Conservation (phyloP, 306 rosid genomes). For the Amphicarpaea edgeworthii region DNA sequence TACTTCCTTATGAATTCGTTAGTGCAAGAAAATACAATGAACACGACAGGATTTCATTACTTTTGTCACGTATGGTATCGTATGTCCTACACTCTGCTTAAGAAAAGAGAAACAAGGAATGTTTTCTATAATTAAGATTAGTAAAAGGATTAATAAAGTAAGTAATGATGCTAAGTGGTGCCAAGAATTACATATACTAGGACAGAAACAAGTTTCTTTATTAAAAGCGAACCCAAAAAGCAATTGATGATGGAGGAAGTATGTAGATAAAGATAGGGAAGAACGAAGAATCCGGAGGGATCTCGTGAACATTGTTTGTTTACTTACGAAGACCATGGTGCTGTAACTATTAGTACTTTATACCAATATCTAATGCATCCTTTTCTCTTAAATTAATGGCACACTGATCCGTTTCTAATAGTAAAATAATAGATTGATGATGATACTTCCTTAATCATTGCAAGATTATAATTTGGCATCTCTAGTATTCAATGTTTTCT, state of each 20-base stretch:
- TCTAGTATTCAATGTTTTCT: conserved; percentile 1
- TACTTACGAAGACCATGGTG: conserved; percentile 26
- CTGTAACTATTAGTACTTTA: conserved; percentile 44
- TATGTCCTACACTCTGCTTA: conserved; percentile 24
- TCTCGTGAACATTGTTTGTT: conserved; percentile 44
- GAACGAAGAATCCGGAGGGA: conserved; percentile 46
- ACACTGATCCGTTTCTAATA: conserved; percentile 25
- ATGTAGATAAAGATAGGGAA: conserved; percentile 44
- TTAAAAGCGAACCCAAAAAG: conserved; percentile 48
- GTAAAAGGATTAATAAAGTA: conserved; percentile 30
- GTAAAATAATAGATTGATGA: conserved; percentile 39
- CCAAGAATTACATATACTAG: conserved; percentile 40
- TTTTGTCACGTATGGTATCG: conserved; percentile 14
- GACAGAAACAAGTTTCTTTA: conserved; percentile 46
- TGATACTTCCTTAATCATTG: conserved; percentile 39
- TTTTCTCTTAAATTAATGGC: conserved; percentile 29
- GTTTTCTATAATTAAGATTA: conserved; percentile 35
- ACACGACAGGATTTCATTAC: conserved; percentile 21
- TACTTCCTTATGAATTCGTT: conserved; percentile 26
- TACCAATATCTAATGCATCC: conserved; percentile 18
- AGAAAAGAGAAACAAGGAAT: conserved; percentile 17
- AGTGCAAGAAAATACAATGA: conserved; percentile 38
- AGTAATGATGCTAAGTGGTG: conserved; percentile 38
- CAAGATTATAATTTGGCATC: conserved; percentile 32
- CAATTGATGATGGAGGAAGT: conserved; percentile 52